phyloP scores from a whole-genome alignment of 2,329 filamentous ascomycete genomes.

The Zymoseptoria ardabiliae region DNA sequence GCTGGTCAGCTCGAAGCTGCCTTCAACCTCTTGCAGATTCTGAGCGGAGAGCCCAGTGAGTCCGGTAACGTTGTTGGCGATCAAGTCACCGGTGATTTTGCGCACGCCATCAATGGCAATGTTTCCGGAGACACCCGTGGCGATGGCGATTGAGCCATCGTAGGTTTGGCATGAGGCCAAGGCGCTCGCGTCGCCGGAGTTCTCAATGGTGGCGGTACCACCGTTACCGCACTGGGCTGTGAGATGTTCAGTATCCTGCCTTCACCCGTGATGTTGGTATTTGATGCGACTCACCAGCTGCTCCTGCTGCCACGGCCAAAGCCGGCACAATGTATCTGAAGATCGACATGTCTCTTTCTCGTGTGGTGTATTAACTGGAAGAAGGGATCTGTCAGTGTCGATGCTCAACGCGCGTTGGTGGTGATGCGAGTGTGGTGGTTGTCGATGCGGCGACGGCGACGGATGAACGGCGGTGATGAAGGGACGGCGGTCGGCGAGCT shows the following conservation, averaged over 20 bases:
- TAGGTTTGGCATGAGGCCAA: slow-evolving; percentile 61
- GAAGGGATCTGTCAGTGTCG: background rate
- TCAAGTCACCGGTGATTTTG: slow-evolving; percentile 52
- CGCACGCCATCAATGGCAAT: slow-evolving; percentile 58
- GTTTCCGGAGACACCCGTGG: slow-evolving; percentile 46
- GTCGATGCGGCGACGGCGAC: background rate
- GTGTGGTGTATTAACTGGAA: slow-evolving; percentile 5
- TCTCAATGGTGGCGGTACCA: slow-evolving; percentile 52
- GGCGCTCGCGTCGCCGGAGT: slow-evolving; percentile 51
- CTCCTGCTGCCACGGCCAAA: slow-evolving; percentile 48
- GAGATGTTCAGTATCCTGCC: background rate
- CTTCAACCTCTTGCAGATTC: slow-evolving; percentile 58
- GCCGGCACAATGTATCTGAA: slow-evolving; percentile 51
- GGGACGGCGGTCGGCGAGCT: background rate
- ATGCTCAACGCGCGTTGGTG: background rate
- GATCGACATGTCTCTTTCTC: slow-evolving; percentile 37
- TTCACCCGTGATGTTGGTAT: background rate
- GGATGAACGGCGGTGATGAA: background rate
- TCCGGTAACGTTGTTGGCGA: slow-evolving; percentile 47
- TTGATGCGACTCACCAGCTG: slow-evolving; percentile 37
- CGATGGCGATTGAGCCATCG: slow-evolving; percentile 61
- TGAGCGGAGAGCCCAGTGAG: slow-evolving; percentile 57
- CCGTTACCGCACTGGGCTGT: slow-evolving; percentile 30
- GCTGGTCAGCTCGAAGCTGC: slow-evolving; percentile 61
- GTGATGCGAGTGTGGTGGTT: background rate